These are phyloP conservation scores for Parastagonospora nodorum DNA, from an alignment of 2,329 filamentous ascomycete species.

Conservation along the genomic window DNA sequence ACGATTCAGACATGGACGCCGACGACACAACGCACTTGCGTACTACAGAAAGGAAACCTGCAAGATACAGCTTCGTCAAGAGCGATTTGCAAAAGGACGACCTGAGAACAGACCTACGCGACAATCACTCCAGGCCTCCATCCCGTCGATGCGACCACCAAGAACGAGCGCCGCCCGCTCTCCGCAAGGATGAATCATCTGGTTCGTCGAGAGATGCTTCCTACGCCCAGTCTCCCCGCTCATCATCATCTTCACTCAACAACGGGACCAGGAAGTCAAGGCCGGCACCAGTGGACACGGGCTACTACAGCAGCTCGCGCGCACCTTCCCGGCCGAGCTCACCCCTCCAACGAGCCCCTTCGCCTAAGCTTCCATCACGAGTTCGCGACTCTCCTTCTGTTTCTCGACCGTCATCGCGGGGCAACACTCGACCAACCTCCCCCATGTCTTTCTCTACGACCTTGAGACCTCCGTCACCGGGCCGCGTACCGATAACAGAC, in stretches of 20 bases:
- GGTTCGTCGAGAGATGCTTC: conserved; percentile 34
- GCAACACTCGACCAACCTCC: conserved; percentile 29
- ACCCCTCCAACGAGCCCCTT: conserved; percentile 27
- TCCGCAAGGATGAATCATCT: conserved; percentile 26
- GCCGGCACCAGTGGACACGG: conserved; percentile 25
- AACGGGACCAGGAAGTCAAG: conserved; percentile 19
- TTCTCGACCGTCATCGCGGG: conserved; percentile 36
- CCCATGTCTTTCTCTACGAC: conserved; percentile 30
- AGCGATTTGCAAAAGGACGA: conserved; percentile 43
- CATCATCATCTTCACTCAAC: conserved; percentile 38
- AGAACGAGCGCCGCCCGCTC: conserved; percentile 14
- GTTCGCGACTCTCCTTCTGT: conserved; percentile 27
- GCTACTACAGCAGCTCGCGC: conserved; percentile 20
- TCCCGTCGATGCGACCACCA: conserved; percentile 19
- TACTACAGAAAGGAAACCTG: conserved; percentile 37
- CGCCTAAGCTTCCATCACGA: conserved; percentile 35
- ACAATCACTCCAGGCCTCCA: conserved; percentile 23
- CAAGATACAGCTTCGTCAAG: conserved; percentile 48
- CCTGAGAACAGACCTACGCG: conserved; percentile 30
- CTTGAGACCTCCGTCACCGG: conserved; percentile 20
- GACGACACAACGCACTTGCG: conserved; percentile 34
- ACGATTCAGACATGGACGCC: conserved; percentile 35
- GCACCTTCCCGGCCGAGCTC: conserved; percentile 33
- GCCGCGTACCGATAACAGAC: conserved; percentile 28
- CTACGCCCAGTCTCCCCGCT: conserved; percentile 35